Evolutionary conservation across 179 eudicot species (phyloP), one percentile per base, ranked within the genome.

Genomic region (Nepenthes alata): DNA sequence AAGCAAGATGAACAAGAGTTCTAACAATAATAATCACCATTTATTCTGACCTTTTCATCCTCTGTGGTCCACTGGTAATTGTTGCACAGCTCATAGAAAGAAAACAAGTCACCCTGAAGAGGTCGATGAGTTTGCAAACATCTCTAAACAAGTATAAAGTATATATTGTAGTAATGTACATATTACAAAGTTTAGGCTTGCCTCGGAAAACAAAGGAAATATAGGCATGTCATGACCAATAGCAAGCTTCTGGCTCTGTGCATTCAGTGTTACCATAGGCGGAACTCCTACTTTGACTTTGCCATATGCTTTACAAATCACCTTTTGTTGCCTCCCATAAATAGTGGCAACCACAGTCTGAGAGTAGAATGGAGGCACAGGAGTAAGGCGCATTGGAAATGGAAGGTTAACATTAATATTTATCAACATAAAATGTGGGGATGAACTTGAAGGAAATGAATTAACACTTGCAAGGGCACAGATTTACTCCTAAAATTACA

Each of bases 21-120:
- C 37, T 54, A 52, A 61, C 34, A 57, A 54, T 2, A 57, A 11
- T 45, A 35, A 52, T 58, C 13, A 35, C 55, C 66, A 25, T 37
- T 36, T 37, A 50, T 57, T 52, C 77, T 69, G 52, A 81, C 88
- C 77, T 82, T 61, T 61, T 86, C 79, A 70, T 84, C 73, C 66
- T 78, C 86, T 67, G 81, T 72, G 60, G 75, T 76, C 96, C 96
- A 88, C 69, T 78, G 70, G 74, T 79, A 85, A 79, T 84, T 68
- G 63, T 75, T 74, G 75, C 96, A 91, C 47, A 84, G 86, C 78
- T 84, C 96, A 74, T 84, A 91, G 59, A 82, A 91, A 57, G 97
- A 91, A 82, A 88, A 89, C 75, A 88, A 63, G 73, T 91, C 81
- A 2, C 97, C 96, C 89, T 85, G 65, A 41, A 65, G 45, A 71